These are phyloP conservation scores for Lasiodiplodia sp. DNA, from an alignment of 2,329 filamentous ascomycete species.

Conservation along the genomic window DNA sequence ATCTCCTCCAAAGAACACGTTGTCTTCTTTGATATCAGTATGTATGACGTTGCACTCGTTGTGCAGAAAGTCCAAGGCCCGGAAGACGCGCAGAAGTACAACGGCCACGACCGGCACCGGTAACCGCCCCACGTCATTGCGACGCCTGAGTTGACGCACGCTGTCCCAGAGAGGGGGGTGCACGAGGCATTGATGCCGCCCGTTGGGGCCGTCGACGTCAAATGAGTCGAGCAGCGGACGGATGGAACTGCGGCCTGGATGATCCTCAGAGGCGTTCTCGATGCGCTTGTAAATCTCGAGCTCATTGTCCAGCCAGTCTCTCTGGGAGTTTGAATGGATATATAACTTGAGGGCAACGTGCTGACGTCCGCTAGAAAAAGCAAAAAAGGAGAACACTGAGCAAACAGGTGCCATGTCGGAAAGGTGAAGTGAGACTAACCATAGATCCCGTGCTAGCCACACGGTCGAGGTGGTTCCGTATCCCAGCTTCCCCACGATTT, in stretches of 20 bases:
- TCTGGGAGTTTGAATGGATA: conserved; percentile 6
- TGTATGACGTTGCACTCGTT: conserved; percentile 54
- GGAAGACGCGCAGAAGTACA: conserved; percentile 46
- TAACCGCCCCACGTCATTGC: conserved; percentile 12
- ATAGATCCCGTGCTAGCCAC: conserved; percentile 40
- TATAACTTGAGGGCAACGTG: conserved; percentile 22
- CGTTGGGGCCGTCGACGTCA: conserved; percentile 2
- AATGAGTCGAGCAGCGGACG: conserved; percentile 20
- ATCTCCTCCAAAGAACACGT: conserved; percentile 51
- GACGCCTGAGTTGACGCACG: neutral
- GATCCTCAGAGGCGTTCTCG: neutral
- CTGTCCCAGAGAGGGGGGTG: conserved; percentile 25
- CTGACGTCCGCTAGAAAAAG: neutral
- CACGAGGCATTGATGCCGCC: conserved; percentile 19
- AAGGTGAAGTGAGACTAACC: neutral
- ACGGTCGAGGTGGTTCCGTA: conserved; percentile 40
- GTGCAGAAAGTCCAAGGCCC: conserved; percentile 53
- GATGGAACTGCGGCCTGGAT: neutral
- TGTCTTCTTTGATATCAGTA: conserved; percentile 56
- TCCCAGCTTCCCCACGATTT: conserved; percentile 40
- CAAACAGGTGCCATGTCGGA: neutral
- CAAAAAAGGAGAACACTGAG: neutral
- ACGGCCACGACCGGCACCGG: conserved; percentile 6
- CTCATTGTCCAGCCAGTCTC: conserved; percentile 8
- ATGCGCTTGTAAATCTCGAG: conserved; percentile 19